Percentiles rank a stretch among this genome's conserved stretches.
These are phyloP conservation scores for Acrocalymma vagum DNA, from an alignment of 2,329 filamentous ascomycete species.

Conservation along the genomic window DNA sequence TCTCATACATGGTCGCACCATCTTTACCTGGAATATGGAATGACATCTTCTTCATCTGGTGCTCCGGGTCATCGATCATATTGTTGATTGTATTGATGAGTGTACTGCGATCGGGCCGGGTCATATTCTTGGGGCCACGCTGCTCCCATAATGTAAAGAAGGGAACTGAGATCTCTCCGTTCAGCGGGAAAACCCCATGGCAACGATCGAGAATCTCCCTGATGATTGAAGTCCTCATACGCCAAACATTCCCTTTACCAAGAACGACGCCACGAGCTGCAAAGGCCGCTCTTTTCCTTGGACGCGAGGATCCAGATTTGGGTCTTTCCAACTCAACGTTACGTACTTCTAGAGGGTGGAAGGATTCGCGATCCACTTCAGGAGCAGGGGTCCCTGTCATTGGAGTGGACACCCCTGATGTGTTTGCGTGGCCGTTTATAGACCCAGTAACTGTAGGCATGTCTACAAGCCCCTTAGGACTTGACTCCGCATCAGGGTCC, in stretches of 20 bases:
- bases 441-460: no score
- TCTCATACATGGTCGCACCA: constrained; percentile 51
- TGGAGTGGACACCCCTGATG: no score
- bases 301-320: no score
- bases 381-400: neutral
- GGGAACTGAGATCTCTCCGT: constrained; percentile 63
- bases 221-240: constrained; percentile 58
- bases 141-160: constrained; percentile 63
- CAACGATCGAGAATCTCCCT: constrained; percentile 63
- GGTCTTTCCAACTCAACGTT: neutral
- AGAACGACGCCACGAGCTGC: constrained; percentile 32
- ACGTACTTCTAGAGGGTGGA: neutral
- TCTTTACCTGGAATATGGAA: constrained; percentile 29
- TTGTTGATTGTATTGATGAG: constrained; percentile 59
- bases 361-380: neutral
- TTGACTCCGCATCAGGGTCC: no score
- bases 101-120: constrained; percentile 62
- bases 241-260: constrained; percentile 53
- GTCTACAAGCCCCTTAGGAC: no score
- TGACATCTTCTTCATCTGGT: constrained; percentile 60
- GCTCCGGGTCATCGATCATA: constrained; percentile 54
- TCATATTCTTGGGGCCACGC: constrained; percentile 45
- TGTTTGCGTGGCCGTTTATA: neutral
- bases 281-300: constrained; percentile 4
- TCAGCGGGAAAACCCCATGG: constrained; percentile 64